A percentile compares a stretch with the other conserved stretches of the same genome.
These are phyloP conservation scores for Chrysoporthe austroafricana DNA, from an alignment of 2,329 filamentous ascomycete species.

Conservation along the genomic window DNA sequence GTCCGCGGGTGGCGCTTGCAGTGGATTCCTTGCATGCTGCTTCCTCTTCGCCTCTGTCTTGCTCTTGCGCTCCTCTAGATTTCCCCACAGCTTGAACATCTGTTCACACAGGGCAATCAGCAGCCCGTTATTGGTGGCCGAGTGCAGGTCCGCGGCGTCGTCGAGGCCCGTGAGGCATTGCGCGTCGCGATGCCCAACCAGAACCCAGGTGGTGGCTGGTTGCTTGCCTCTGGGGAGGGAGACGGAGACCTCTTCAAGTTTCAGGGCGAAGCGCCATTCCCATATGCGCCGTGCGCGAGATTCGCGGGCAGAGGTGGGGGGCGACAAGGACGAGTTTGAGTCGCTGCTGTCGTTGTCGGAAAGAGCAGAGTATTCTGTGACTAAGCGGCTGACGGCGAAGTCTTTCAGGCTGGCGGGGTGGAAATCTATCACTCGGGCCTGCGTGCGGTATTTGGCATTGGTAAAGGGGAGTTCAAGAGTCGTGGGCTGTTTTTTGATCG, in stretches of 20 bases:
- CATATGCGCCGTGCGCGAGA: slow-evolving; percentile 50
- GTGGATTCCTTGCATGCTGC: slow-evolving; percentile 13
- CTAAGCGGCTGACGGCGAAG: slow-evolving; percentile 61
- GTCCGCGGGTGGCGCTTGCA: slow-evolving; percentile 41
- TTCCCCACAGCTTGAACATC: slow-evolving; percentile 82
- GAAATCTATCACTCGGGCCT: slow-evolving; percentile 82
- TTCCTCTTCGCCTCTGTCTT: slow-evolving; percentile 36
- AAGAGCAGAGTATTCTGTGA: slow-evolving; percentile 53
- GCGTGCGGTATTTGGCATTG: slow-evolving; percentile 70
- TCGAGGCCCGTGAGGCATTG: slow-evolving; percentile 54
- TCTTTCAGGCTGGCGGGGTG: slow-evolving; percentile 70
- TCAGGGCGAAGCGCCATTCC: slow-evolving; percentile 84
- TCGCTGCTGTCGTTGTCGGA: slow-evolving; percentile 47
- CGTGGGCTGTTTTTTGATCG: slow-evolving; percentile 43
- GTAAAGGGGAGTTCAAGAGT: slow-evolving; percentile 68
- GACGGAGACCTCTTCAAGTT: slow-evolving; percentile 69
- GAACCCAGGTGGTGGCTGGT: slow-evolving; percentile 63
- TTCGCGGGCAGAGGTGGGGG: slow-evolving; percentile 33
- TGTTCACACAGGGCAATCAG: slow-evolving; percentile 66
- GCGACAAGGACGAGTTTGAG: slow-evolving; percentile 34
- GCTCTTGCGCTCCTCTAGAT: slow-evolving; percentile 73
- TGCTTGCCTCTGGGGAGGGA: slow-evolving; percentile 32
- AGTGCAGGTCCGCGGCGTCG: slow-evolving; percentile 60
- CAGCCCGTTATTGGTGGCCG: slow-evolving; percentile 42
- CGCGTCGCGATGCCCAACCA: slow-evolving; percentile 64